A percentile compares a stretch with the other conserved stretches of the same genome.
phyloP scores from a whole-genome alignment of 108 stramenopile genomes.

The Pseudonitzschia multiseries region DNA sequence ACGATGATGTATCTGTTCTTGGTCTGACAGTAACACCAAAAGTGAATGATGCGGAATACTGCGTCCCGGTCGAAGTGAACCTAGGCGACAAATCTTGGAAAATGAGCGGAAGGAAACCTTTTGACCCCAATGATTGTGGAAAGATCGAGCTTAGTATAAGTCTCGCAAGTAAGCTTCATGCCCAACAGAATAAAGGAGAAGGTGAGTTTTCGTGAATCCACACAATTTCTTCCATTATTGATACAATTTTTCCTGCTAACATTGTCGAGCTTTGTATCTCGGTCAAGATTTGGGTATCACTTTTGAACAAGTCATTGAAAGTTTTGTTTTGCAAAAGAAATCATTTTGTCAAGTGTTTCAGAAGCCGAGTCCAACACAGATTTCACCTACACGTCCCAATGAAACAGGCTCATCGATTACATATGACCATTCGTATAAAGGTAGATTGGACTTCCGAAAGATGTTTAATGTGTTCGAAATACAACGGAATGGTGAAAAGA shows the following conservation, averaged over 20 bases:
- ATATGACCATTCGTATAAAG: background rate
- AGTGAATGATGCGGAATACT: too few relatives aligned
- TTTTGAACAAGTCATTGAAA: slow-evolving; percentile 1
- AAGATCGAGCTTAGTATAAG: background rate
- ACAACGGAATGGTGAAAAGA: slow-evolving; percentile 4
- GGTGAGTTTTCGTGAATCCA: slow-evolving; percentile 3
- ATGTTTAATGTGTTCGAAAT: slow-evolving; percentile 26
- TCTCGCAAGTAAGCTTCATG: background rate
- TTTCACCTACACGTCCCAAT: background rate
- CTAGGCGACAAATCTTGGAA: background rate
- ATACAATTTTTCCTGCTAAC: background rate
- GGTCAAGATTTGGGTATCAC: background rate
- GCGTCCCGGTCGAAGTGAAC: background rate
- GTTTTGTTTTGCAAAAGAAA: slow-evolving; percentile 8
- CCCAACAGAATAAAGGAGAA: background rate
- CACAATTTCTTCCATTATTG: background rate
- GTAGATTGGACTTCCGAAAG: background rate
- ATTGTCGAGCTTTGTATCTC: background rate
- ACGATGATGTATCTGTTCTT: background rate
- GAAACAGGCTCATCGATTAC: background rate
- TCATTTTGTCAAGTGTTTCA: background rate
- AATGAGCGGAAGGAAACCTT: background rate
- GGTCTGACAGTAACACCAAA: background rate
- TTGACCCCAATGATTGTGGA: background rate
- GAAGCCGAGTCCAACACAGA: background rate